These are phyloP conservation scores for Heterobasidion annosum DNA, from an alignment of 1,284 basidiomycete genomes.

Conservation along the genomic window DNA sequence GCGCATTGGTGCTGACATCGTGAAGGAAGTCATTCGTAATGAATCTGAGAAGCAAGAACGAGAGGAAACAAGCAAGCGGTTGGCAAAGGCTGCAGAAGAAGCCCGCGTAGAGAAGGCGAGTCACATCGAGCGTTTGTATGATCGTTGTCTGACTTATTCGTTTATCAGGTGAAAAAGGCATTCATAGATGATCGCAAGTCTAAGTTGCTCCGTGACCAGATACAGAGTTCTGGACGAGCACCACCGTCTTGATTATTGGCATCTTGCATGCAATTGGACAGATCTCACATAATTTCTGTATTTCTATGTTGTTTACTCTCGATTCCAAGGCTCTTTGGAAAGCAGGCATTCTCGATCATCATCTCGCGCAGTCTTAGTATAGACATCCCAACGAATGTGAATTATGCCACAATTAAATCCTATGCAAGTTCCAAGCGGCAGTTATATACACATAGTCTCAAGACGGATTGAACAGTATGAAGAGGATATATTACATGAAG, in stretches of 20 bases:
- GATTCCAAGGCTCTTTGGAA: no score
- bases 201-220: slow-evolving; percentile 42
- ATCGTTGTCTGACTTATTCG: not conserved
- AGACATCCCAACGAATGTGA: no score
- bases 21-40: slow-evolving; percentile 50
- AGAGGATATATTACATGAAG: not conserved
- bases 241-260: no score
- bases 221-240: slow-evolving; percentile 30
- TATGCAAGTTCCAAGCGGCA: no score
- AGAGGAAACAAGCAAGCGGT: slow-evolving; percentile 31
- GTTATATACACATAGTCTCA: no score
- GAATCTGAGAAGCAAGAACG: slow-evolving; percentile 48
- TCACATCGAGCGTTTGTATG: not conserved
- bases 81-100: slow-evolving; percentile 47
- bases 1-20: slow-evolving; percentile 49
- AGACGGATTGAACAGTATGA: no score
- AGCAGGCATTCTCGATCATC: no score
- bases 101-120: slow-evolving; percentile 45
- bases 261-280: no score
- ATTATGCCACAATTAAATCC: no score
- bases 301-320: no score
- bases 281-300: slow-evolving; percentile 3
- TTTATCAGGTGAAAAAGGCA: slow-evolving; percentile 53
- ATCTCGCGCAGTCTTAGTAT: no score
- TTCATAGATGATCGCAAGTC: slow-evolving; percentile 66